Base-by-base conservation (phyloP, 345 rosid species). In the Raphanus sativus region DNA sequence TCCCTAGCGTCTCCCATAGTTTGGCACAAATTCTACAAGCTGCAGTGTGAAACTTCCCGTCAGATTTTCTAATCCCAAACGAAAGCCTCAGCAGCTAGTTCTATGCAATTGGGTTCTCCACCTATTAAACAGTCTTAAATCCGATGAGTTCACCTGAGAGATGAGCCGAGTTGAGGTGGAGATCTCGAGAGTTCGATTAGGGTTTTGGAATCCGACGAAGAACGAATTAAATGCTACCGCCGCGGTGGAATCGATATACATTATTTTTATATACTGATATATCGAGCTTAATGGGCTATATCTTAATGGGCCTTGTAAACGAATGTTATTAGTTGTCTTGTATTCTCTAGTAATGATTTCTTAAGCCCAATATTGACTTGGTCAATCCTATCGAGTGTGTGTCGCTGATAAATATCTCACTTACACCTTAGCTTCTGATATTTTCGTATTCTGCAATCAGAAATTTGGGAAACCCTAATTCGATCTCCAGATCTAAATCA, bases 1-100 rank as follows among this genome's bases (percentile, higher is more conserved):
- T 92, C 99, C 76, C 88, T 90, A 42, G 91, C 90, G 67, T 95
- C 99, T 56, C 92, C 99, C 99, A 95, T 95, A 80, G 56, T 24
- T 17, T 17, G 13, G 4, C 28, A 3, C 28, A 3, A 21, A 7
- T n/a, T 52, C 17, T 1, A 52, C 59, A 52, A 52, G 60, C 21
- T 54, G 26, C 10, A 54, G 0, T 5, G 0, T 5, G 2, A 16
- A 16, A 16, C 6, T 52, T 52, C 58, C 8, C 25, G 8, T 52
- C 16, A 71, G 59, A 5, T 34, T 1, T 61, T 45, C 52, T 3
- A 80, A 76, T 67, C 67, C 72, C 60, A 60, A 24, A 3, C 8
- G 3, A 69, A 61, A 62, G 13, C 15, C 21, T 21, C 21, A 21
- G 21, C 21, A 21, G 21, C 21, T 21, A 21, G 21, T 21, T 21